Percentiles rank a stretch among this genome's conserved stretches.
phyloP scores from a whole-genome alignment of 768 basidiomycete species.

The Tylopilus balloui region DNA sequence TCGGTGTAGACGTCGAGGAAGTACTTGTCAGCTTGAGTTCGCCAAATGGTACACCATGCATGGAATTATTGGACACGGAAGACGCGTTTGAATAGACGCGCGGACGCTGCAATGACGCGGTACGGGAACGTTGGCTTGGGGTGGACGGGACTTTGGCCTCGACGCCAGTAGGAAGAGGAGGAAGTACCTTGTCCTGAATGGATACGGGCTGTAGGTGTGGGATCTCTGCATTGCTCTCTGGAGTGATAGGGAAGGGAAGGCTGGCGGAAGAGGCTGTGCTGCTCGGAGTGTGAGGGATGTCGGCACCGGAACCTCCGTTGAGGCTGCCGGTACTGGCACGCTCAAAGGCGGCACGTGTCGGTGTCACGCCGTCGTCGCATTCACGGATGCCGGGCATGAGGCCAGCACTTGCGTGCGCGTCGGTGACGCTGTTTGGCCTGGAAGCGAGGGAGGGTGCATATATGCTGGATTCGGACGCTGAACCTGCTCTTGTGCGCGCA shows the following conservation, averaged over 20 bases:
- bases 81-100: slow-evolving; percentile 35
- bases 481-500: slow-evolving; percentile 11
- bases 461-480: slow-evolving; percentile 19
- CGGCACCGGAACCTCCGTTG: slow-evolving; percentile 13
- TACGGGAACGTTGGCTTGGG: slow-evolving; percentile 12
- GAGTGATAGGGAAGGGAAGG: slow-evolving; percentile 28
- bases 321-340: slow-evolving; percentile 26
- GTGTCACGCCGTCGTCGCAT: slow-evolving; percentile 28
- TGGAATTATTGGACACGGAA: slow-evolving; percentile 22
- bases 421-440: slow-evolving; percentile 8
- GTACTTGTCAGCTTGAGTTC: slow-evolving; percentile 7
- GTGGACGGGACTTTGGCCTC: slow-evolving; percentile 22
- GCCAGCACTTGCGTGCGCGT: neutral
- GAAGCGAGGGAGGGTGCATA: slow-evolving; percentile 13
- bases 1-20: slow-evolving; percentile 12
- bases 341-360: slow-evolving; percentile 27
- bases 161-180: slow-evolving; percentile 23
- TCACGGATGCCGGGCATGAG: slow-evolving; percentile 30
- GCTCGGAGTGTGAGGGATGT: slow-evolving; percentile 27
- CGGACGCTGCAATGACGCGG: slow-evolving; percentile 18
- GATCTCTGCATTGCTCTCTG: slow-evolving; percentile 22
- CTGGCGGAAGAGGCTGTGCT: slow-evolving; percentile 31
- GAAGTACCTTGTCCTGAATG: slow-evolving; percentile 31
- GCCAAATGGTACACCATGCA: slow-evolving; percentile 2
- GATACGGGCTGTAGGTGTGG: slow-evolving; percentile 3